Base-by-base conservation (phyloP, 768 basidiomycete species). In the Vishniacozyma victoriae region DNA sequence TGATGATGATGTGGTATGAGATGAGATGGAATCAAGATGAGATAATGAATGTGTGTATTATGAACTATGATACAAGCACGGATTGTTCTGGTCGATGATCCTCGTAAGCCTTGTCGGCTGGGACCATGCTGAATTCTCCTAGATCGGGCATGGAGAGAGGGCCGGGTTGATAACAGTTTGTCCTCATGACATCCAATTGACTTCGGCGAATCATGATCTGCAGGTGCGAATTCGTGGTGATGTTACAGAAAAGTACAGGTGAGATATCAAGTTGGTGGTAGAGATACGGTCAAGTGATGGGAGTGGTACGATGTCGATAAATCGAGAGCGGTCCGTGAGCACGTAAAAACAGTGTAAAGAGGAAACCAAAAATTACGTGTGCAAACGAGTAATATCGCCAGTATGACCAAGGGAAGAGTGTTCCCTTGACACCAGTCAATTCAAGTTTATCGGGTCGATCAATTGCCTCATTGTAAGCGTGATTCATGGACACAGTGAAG, bases 311-410 rank as follows among this genome's bases (percentile, higher is more conserved):
- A n/a, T n/a, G n/a, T n/a, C n/a, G n/a, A n/a, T n/a, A n/a, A n/a
- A n/a, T n/a, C n/a, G 39, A 46, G 26, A 45, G 24, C 46, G 45
- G 45, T 35, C 54, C 63, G 54, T 65, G 55, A 65, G 63, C 60
- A 46, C 37, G 44, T 20, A 62, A 26, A 44, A 50, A 59, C 42
- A 48, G 36, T 24, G 19, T 40, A 25, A 20, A 50, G 15, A 49
- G 7, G 12, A 45, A 36, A 38, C 48, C 27, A 29, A 37, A 24
- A 59, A 57, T 54, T 62, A 68, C 70, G 42, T 72, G 65, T 39
- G 62, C 60, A 4, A 66, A 7, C 4, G 59, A 47, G 31, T 70
- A 72, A 43, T 68, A 69, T 37, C 57, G 59, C 70, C 70, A 72
- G 12, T 60, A 54, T 3, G 60, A 56, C 70, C 70, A 72, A 13